Conservation (phyloP, 768 basidiomycete species). For the Pulveroboletus sp. region DNA sequence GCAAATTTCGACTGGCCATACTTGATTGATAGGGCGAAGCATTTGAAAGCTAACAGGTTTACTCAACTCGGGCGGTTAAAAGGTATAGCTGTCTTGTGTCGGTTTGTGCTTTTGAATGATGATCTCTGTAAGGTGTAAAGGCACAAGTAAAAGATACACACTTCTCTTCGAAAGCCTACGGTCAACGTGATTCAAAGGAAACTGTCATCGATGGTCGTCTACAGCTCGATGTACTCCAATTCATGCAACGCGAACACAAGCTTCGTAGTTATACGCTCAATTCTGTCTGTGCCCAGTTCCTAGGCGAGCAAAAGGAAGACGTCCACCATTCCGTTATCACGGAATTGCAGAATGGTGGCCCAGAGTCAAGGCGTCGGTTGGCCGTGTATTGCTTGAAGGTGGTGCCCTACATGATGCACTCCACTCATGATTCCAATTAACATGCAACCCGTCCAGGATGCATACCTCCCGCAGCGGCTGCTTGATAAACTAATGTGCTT, state of each 20-base stretch:
- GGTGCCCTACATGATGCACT: neutral
- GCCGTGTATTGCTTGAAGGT: conserved; percentile 99
- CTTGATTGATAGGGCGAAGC: conserved; percentile 86
- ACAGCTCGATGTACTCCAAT: conserved; percentile 93
- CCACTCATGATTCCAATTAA: neutral
- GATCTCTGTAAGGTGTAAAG: conserved; percentile 51
- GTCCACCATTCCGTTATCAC: conserved; percentile 99
- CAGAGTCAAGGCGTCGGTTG: conserved; percentile 86
- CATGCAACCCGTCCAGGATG: conserved; percentile 57
- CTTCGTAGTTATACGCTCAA: conserved; percentile 96
- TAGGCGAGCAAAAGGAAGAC: conserved; percentile 99
- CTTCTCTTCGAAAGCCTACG: conserved; percentile 97
- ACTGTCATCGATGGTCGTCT: conserved; percentile 87
- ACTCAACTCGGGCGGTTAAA: conserved; percentile 71
- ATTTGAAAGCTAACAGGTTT: conserved; percentile 67
- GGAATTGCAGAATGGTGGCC: conserved; percentile 93
- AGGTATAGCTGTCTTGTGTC: conserved; percentile 40
- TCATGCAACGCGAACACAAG: conserved; percentile 99
- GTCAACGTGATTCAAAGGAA: conserved; percentile 94
- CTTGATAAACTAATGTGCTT: conserved; percentile 99
- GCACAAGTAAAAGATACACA: conserved; percentile 89
- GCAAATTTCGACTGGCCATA: conserved; percentile 96
- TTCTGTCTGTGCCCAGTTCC: conserved; percentile 94
- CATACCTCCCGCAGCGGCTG: conserved; percentile 92
- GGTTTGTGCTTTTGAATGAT: neutral